phyloP scores from a whole-genome alignment of 495 filamentous ascomycete species.

The Aspergillus sparsus region DNA sequence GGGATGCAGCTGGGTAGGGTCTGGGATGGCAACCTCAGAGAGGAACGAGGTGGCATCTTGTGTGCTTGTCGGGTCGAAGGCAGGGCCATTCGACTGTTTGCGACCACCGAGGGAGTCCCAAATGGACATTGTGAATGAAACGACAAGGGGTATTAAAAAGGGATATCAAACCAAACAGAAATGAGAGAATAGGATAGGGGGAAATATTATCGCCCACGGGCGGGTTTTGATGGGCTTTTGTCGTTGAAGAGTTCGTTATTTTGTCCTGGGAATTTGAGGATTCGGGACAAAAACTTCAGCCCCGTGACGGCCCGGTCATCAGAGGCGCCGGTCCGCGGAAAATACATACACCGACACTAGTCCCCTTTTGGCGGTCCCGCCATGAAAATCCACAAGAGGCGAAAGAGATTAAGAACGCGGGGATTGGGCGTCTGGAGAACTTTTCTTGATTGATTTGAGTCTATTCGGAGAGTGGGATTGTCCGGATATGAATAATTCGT shows the following conservation, averaged over 20 bases:
- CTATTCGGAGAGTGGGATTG: slow-evolving; percentile 13
- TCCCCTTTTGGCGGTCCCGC: slow-evolving; percentile 28
- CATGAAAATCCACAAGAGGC: slow-evolving; percentile 33
- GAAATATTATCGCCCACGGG: slow-evolving; percentile 30
- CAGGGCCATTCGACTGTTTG: slow-evolving; percentile 63
- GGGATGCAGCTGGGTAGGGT: slow-evolving; percentile 88
- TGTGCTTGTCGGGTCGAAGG: slow-evolving; percentile 67
- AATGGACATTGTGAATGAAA: slow-evolving; percentile 61
- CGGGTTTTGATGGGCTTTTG: slow-evolving; percentile 16
- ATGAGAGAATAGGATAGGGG: slow-evolving; percentile 21
- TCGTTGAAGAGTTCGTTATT: background rate
- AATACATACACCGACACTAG: slow-evolving; percentile 33
- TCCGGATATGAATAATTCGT: slow-evolving; percentile 24
- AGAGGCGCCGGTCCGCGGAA: slow-evolving; percentile 22
- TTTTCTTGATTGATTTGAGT: slow-evolving; percentile 12
- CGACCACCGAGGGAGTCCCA: slow-evolving; percentile 88
- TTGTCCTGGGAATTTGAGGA: slow-evolving; percentile 18
- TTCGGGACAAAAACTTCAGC: slow-evolving; percentile 47
- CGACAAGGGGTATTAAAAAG: slow-evolving; percentile 12
- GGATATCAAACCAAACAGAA: slow-evolving; percentile 30
- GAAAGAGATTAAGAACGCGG: slow-evolving; percentile 24
- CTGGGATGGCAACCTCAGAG: slow-evolving; percentile 65
- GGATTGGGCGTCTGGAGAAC: slow-evolving; percentile 19
- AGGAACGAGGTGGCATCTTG: slow-evolving; percentile 85
- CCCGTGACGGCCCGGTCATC: slow-evolving; percentile 36